Evolutionary conservation across 352 stramenopile genomes (phyloP).

Genomic region (Phytophthora fragariae): DNA sequence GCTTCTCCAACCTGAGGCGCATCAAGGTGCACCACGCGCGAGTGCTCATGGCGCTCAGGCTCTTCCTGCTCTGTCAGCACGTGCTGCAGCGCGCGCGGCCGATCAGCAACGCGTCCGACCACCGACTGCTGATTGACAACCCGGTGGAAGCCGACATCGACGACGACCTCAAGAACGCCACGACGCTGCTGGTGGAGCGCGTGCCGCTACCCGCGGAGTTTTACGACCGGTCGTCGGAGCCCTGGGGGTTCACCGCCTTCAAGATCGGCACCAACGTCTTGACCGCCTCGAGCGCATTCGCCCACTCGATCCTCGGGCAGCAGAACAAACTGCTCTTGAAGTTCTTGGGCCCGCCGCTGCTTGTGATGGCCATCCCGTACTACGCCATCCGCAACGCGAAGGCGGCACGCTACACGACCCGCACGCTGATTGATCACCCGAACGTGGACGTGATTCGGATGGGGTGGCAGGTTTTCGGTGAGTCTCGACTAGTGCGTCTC

Average conservation of each 20-base stretch:
- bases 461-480: conserved; percentile 85
- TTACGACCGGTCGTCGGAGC: conserved; percentile 86
- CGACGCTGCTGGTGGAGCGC: conserved; percentile 76
- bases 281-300: conserved; percentile 78
- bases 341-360: conserved; percentile 61
- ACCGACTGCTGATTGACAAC: conserved; percentile 83
- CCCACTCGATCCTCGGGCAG: conserved; percentile 71
- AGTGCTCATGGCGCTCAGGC: conserved; percentile 83
- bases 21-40: conserved; percentile 89
- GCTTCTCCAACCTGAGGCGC: conserved; percentile 83
- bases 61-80: conserved; percentile 87
- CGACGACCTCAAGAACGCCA: conserved; percentile 89
- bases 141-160: conserved; percentile 90
- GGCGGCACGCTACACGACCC: conserved; percentile 74
- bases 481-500: conserved; percentile 76
- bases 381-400: conserved; percentile 83
- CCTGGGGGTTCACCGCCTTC: conserved; percentile 79
- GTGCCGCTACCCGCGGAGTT: conserved; percentile 86
- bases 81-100: conserved; percentile 81
- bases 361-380: conserved; percentile 82
- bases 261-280: conserved; percentile 87
- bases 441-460: conserved; percentile 89
- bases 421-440: conserved; percentile 82
- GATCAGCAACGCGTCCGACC: conserved; percentile 74
- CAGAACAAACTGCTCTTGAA: conserved; percentile 73